Evolutionary conservation across 1,139 yeast genomes (phyloP).

Genomic region (Pneumocystis sp.): DNA sequence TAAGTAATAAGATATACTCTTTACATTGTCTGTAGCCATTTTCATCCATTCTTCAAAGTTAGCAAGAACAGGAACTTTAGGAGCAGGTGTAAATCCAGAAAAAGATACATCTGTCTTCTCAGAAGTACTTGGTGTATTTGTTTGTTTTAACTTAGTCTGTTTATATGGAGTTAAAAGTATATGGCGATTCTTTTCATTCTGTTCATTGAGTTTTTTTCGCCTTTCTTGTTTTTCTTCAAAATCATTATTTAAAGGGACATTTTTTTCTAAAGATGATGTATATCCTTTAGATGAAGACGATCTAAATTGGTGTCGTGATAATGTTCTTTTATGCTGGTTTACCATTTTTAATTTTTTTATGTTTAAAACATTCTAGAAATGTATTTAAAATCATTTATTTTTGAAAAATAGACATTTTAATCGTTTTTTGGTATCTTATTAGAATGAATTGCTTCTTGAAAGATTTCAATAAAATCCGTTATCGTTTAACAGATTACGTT

Average conservation of each 20-base stretch:
- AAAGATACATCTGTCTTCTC: background rate
- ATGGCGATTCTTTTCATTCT: background rate
- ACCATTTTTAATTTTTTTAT: background rate
- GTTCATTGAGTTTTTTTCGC: background rate
- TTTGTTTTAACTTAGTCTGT: background rate
- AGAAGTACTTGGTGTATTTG: background rate
- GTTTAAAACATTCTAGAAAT: background rate
- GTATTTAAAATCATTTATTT: too few species aligned
- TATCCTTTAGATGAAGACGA: background rate
- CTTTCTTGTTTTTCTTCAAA: background rate
- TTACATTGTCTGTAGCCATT: conserved; percentile 62
- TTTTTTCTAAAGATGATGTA: background rate
- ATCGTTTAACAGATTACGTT: background rate
- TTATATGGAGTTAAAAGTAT: background rate
- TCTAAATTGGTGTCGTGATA: background rate
- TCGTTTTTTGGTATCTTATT: background rate
- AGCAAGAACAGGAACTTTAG: conserved; percentile 32
- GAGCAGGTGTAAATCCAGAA: conserved; percentile 1
- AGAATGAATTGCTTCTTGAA: background rate
- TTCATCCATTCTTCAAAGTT: conserved; percentile 87
- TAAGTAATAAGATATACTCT: background rate
- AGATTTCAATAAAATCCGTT: too few species aligned
- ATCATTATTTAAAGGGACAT: background rate
- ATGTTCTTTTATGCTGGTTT: background rate
- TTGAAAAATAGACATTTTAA: background rate